Base-by-base conservation (phyloP, 1,284 basidiomycete genomes). In the Lentinula novae-zelandiae region DNA sequence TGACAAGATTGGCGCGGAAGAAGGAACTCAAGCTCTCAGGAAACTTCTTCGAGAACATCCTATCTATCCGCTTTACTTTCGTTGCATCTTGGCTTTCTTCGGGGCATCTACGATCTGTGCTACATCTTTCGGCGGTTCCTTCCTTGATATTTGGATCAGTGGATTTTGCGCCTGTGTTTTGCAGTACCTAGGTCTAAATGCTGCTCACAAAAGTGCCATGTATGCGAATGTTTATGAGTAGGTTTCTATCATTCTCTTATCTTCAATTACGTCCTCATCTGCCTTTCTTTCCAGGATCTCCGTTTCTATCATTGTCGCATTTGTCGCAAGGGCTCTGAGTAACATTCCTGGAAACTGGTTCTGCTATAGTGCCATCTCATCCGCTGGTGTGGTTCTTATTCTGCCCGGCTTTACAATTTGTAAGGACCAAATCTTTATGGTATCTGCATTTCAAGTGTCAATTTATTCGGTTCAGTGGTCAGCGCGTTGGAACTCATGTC, bases 151-250 rank as follows among this genome's bases (percentile, higher is more conserved):
- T 80, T 85, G 89, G 77, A 82, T 94, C 57, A 86, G 89, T 63
- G 93, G 90, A 1, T 71, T 78, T 2, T 87, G 87, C 64, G 90
- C 90, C 4, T 82, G 82, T 57, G 69, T 86, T 52, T 74, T 95
- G 54, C 87, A 90, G 66, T 92, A 88, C 70, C 78, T 94, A 50
- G 90, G 92, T 34, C 75, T 93, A 54, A 86, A 84, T 67, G 84
- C 88, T 4, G 91, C 92, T 6, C 82, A 85, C 61, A 92, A 90
- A 72, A 92, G 88, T 67, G 80, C 89, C 1, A 86, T 92, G 74
- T 95, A 93, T 72, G 90, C 90, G 5, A 94, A 93, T 67, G 90
- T 95, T 60, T 95, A 93, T 67, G 93, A 95, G 92, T 93, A 69
- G 73, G 89, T 79, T 5, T n/a, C 31, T 49, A 36, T 27, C 27